Base-by-base conservation (phyloP, 768 basidiomycete genomes). In the Auriculariales sp. region DNA sequence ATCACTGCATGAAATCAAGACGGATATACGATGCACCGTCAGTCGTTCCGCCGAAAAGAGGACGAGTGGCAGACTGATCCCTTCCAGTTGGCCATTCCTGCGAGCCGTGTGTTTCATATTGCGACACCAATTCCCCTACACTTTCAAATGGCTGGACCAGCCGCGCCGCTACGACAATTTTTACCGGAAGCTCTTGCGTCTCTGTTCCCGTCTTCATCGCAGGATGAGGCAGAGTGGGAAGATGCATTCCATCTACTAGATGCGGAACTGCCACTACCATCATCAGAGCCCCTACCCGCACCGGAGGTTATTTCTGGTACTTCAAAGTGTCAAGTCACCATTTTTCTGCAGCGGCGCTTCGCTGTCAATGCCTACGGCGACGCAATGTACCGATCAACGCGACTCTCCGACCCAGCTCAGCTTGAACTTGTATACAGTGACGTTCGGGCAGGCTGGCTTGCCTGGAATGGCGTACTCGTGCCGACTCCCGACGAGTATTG, bases 51-150 rank as follows among this genome's bases (percentile, higher is more conserved):
- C 27, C 9, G 17, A 19, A 10, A 11, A 22, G 6, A 1, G 39
- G 9, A 24, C 19, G n/a, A n/a, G n/a, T 7, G 17, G 12, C 3
- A 28, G 19, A 4, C 47, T 53, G 7, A 5, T 15, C 33, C 42
- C 30, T 14, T 52, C 36, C 54, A 83, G 81, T 58, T 82, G 11
- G 77, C 83, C 58, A 64, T 82, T 15, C 82, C 81, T 10, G 67
- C 69, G 4, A 70, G 69, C 11, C 72, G 71, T 44, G 68, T 73
- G 15, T 83, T 72, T 61, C 71, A 73, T 6, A 34, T 79, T 28
- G 57, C 65, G 9, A 78, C 82, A 53, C 66, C 64, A 15, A 78
- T 83, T 7, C 79, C 79, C 5, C 77, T 83, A 60, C 78, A 81
- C 56, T 57, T 84, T 15, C 82, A 83, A 54, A 65, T 83, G 30